Percentiles rank a stretch among this genome's conserved stretches.
Conservation (phyloP, 1,139 yeast species). For the Saccharomyces hybrid region DNA sequence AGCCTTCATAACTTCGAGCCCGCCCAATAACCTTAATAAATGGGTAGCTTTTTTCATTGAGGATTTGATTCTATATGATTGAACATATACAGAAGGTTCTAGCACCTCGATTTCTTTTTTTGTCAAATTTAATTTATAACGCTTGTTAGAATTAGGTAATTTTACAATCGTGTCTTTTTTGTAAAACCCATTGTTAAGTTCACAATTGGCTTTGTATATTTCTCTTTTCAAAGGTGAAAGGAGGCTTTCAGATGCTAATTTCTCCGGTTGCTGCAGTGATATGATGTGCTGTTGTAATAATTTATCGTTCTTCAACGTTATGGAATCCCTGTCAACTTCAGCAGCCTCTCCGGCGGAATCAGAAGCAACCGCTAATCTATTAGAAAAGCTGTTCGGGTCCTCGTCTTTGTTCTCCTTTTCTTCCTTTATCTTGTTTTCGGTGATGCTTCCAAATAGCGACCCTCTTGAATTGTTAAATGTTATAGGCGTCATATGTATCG, state of each 20-base stretch:
- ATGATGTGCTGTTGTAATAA: conserved; percentile 37
- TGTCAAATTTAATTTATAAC: conserved; percentile 50
- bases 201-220: conserved; percentile 55
- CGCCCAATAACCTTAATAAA: conserved; percentile 64
- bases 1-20: conserved; percentile 66
- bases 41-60: conserved; percentile 83
- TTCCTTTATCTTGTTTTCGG: neutral
- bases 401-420: conserved; percentile 4
- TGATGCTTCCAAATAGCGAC: conserved; percentile 3
- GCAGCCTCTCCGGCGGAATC: conserved; percentile 11
- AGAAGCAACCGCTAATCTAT: conserved; percentile 17
- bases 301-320: conserved; percentile 34
- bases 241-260: conserved; percentile 37
- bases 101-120: conserved; percentile 63
- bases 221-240: conserved; percentile 68
- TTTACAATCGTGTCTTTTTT: conserved; percentile 51
- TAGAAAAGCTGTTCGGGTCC: conserved; percentile 15
- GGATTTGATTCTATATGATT: conserved; percentile 73
- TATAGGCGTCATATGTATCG: neutral
- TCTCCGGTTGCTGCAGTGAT: conserved; percentile 32
- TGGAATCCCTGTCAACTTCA: conserved; percentile 11
- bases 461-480: neutral
- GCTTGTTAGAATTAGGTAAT: conserved; percentile 38
- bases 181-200: conserved; percentile 57
- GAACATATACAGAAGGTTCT: conserved; percentile 79